Base-by-base conservation (phyloP, 129 eudicot genomes). In the Artemisia argyi region DNA sequence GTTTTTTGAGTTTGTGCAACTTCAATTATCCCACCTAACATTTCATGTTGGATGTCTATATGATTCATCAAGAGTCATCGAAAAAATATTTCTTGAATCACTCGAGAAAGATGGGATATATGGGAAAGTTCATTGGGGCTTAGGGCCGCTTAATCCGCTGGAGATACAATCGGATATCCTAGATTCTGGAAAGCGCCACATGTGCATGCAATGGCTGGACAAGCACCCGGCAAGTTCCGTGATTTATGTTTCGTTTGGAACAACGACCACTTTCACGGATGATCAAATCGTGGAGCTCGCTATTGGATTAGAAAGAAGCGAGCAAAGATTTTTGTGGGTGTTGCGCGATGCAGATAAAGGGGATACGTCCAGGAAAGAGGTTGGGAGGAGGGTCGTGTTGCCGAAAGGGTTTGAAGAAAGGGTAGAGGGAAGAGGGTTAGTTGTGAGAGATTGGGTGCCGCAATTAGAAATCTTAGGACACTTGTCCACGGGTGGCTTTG, bases 121-220 rank as follows among this genome's bases (percentile, higher is more conserved):
- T 9, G 81, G 74, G 0, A 80, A 48, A 28, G 77, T 79, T 6
- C 61, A 56, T 17, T 92, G 88, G 85, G 96, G 85, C 0, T 60
- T 92, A 1, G 98, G 96, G 11, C 96, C 96, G 0, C 80, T 92
- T 32, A 83, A 85, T 74, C 94, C 84, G 0, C 79, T 83, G 0
- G 52, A 68, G 5, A 18, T 18, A 24, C 14, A 18, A 28, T 12
- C 44, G 9, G 44, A 35, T 5, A 35, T 35, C 44, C 44, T 1
- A 35, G 44, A 35, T 35, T 6, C 9, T 2, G 44, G 7, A 35
- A 35, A 35, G 44, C 60, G 22, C 19, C 60, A 54, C 22, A 54
- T 19, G 22, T 54, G 59, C 59, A 0, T 54, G 59, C 59, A 54
- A 54, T 54, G 60, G 60, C 22, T 54, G 17, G 59, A 54, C 59